Base-by-base conservation (phyloP, 371 early-diverging fungal genomes). In the Mortierella sp. region DNA sequence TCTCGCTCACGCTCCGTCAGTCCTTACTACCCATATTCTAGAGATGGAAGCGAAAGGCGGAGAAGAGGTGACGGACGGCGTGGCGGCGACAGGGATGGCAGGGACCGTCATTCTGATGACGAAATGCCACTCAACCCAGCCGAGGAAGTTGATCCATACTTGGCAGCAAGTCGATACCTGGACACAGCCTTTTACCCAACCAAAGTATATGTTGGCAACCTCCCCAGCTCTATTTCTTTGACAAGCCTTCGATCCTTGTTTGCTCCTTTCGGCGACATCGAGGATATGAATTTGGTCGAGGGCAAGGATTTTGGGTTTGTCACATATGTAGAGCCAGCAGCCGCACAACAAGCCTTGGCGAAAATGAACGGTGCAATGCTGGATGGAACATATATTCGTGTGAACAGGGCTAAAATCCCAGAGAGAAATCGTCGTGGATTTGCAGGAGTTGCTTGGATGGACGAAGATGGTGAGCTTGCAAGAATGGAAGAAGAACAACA, bases 291-390 rank as follows among this genome's bases (percentile, higher is more conserved):
- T 57, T 73, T 88, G 80, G 90, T 88, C 9, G 90, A 88, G 63
- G 88, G 88, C 63, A 90, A 90, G 78, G 88, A 88, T 63, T 90
- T 87, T 81, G 90, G 86, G 8, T 90, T 90, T 73, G 81, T 88
- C 5, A 90, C 90, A 1, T 90, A 75, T 72, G 86, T 84, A 16
- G 84, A 85, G 28, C 85, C 86, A 4, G 75, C 78, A 30, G 84
- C 84, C 24, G 90, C 90, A 18, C 68, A 86, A 51, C 74, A 69
- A 43, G 90, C 90, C 9, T 81, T 90, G 32, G 83, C 84, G 47
- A 84, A 72, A 66, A 88, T 90, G 88, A 85, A 90, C 51, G 88
- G 88, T 11, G 83, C 79, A 9, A 66, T 84, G 35, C 20, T 90
- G 18, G 90, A 88, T 16, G 80, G 86, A 0, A 83, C 78, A 28